A percentile compares a stretch with the other conserved stretches of the same genome.
These are phyloP conservation scores for Paraphaeosphaeria minitans DNA, from an alignment of 2,329 filamentous ascomycete genomes.

Conservation along the genomic window DNA sequence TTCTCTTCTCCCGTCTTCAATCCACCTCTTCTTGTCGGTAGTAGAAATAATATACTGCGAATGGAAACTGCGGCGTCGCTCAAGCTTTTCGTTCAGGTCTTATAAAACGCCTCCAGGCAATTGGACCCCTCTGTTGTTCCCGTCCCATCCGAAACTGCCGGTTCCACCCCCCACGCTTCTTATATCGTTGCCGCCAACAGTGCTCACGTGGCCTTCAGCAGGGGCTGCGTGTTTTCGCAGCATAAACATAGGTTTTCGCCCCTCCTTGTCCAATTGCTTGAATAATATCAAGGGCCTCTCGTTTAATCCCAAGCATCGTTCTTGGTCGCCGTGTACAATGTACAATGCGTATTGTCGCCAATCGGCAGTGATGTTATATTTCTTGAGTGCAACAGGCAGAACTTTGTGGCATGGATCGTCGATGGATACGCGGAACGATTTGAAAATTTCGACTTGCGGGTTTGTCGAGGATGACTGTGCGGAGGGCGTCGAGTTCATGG, in stretches of 20 bases:
- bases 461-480: slow-evolving; percentile 46
- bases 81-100: slow-evolving; percentile 11
- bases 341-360: slow-evolving; percentile 98
- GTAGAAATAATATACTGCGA: slow-evolving; percentile 5
- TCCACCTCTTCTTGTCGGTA: slow-evolving; percentile 6
- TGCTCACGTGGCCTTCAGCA: slow-evolving; percentile 52
- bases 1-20: not conserved
- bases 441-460: slow-evolving; percentile 88
- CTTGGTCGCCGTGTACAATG: slow-evolving; percentile 98
- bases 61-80: slow-evolving; percentile 3
- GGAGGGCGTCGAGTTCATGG: slow-evolving; percentile 29
- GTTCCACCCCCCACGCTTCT: slow-evolving; percentile 20
- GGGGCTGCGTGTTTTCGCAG: slow-evolving; percentile 70
- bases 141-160: slow-evolving; percentile 25
- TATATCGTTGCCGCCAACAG: slow-evolving; percentile 44
- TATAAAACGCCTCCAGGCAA: slow-evolving; percentile 42
- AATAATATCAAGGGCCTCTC: slow-evolving; percentile 95
- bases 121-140: slow-evolving; percentile 30
- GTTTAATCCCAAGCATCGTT: slow-evolving; percentile 87
- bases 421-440: slow-evolving; percentile 96
- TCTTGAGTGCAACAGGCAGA: slow-evolving; percentile 90
- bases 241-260: slow-evolving; percentile 99
- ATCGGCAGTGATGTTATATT: slow-evolving; percentile 97
- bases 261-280: slow-evolving; percentile 96
- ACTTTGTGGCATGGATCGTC: slow-evolving; percentile 98